Evolutionary conservation across 78 protist species (phyloP).

Genomic region (Planoprotostelium fungivorum): DNA sequence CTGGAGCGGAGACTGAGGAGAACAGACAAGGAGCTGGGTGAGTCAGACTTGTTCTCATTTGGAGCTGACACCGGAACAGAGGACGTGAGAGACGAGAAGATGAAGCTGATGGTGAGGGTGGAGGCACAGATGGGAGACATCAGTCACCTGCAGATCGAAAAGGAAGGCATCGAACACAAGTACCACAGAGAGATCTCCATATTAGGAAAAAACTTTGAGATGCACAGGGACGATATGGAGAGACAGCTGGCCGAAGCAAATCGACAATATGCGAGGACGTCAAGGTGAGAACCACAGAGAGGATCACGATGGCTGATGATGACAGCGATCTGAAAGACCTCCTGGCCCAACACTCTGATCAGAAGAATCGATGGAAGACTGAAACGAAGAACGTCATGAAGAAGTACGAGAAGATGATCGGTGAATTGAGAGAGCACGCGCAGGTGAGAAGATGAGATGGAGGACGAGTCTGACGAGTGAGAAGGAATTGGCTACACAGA

Average conservation of each 20-base stretch:
- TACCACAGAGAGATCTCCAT: not conserved
- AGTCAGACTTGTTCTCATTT: no score
- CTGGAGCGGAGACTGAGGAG: not conserved
- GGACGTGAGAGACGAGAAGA: not conserved
- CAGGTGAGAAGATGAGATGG: constrained; percentile 2
- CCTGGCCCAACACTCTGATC: not conserved
- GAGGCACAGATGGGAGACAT: not conserved
- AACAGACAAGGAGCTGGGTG: not conserved
- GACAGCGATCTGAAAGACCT: not conserved
- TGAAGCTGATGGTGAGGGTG: not conserved
- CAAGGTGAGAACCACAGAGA: not conserved
- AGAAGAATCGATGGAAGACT: not conserved
- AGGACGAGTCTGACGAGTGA: not conserved
- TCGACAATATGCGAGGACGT: not conserved
- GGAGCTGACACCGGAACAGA: not conserved
- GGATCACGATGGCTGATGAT: not conserved
- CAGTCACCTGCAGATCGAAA: not conserved
- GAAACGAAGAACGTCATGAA: not conserved
- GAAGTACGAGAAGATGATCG: not conserved
- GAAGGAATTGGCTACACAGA: not conserved
- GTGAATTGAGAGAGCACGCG: not conserved
- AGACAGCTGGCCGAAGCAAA: not conserved
- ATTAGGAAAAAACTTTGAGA: not conserved
- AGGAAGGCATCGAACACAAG: not conserved
- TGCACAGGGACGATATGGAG: not conserved